Base-by-base conservation (phyloP, 345 rosid genomes). In the Linum usitatissimum region DNA sequence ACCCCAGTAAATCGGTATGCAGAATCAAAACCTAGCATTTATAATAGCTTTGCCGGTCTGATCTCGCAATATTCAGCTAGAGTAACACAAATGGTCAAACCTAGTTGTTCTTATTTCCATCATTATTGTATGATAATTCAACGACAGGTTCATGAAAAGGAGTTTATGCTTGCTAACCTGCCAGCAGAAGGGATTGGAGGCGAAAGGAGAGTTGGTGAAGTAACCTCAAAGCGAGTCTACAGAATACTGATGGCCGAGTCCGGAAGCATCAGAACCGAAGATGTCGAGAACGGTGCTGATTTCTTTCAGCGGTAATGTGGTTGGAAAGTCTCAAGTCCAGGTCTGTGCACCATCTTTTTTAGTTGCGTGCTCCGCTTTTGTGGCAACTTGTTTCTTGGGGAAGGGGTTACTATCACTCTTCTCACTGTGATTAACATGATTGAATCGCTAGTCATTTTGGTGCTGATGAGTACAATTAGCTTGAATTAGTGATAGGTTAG, bases 281-380 rank as follows among this genome's bases (percentile, higher is more conserved):
- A 83, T 53, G 83, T 93, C 6, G 99, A 90, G 65, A 80, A 81
- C 14, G 99, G 99, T 73, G 97, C 99, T 36, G 96, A 87, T 77
- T 81, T 77, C 72, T 86, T 91, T 81, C 53, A 66, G 60, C 57
- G 39, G 59, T 51, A 68, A 23, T 39, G 15, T 2, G 15, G 51
- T 10, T 45, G 2, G 15, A 45, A 45, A 15, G 38, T 34, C 51
- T 45, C 51, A 4, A 15, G 51, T 12, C 51, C 51, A 45, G 51
- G 51, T 45, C 15, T 15, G 17, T 45, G 17, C 15, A 45, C 10
- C 14, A 45, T 10, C 13, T 45, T 45, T 40, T 10, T 15, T 9
- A 45, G 51, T 15, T 45, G 15, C 5, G 48, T 12, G 48, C 48
- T 40, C 13, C 13, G 8, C 48, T 40, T 40, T 12, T 40, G 8